These are phyloP conservation scores for Scutellaria minor DNA, from an alignment of 257 asterid genomes.

Conservation along the genomic window DNA sequence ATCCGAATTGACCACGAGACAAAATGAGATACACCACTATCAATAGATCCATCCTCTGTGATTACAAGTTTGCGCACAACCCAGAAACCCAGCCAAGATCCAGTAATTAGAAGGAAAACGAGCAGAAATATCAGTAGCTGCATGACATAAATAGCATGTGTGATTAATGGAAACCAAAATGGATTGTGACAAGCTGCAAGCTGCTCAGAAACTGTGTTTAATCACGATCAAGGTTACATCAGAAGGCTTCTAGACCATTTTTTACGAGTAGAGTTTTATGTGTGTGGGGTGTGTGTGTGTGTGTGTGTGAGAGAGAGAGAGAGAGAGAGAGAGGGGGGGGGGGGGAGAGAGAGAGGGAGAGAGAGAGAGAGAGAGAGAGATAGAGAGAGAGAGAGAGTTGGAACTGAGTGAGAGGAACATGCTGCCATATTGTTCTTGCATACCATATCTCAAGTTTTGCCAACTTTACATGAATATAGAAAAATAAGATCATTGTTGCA, in stretches of 20 bases:
- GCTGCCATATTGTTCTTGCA: not conserved
- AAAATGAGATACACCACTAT: constrained; percentile 67
- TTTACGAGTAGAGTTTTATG: not conserved
- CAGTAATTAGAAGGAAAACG: constrained; percentile 68
- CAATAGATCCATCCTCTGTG: constrained; percentile 77
- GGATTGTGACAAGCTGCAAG: constrained; percentile 17
- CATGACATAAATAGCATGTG: constrained; percentile 36
- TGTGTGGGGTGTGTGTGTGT: too few species aligned
- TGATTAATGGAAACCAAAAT: constrained; percentile 27
- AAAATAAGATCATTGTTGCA: constrained; percentile 8
- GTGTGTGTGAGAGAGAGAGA: not conserved
- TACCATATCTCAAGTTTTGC: not conserved
- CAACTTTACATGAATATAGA: not conserved
- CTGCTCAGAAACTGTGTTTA: constrained; percentile 21
- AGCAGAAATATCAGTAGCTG: constrained; percentile 71
- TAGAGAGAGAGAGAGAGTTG: not conserved
- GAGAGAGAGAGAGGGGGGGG: not conserved
- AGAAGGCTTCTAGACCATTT: not conserved
- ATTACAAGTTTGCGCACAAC: constrained; percentile 87
- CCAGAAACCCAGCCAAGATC: constrained; percentile 97
- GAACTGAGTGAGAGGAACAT: not conserved
- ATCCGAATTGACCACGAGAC: constrained; percentile 78
- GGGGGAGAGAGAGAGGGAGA: not conserved
- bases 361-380: not conserved
- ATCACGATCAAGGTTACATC: constrained; percentile 9